phyloP scores from a whole-genome alignment of 441 rosid species.

The Bocquillonia castaneifolia region DNA sequence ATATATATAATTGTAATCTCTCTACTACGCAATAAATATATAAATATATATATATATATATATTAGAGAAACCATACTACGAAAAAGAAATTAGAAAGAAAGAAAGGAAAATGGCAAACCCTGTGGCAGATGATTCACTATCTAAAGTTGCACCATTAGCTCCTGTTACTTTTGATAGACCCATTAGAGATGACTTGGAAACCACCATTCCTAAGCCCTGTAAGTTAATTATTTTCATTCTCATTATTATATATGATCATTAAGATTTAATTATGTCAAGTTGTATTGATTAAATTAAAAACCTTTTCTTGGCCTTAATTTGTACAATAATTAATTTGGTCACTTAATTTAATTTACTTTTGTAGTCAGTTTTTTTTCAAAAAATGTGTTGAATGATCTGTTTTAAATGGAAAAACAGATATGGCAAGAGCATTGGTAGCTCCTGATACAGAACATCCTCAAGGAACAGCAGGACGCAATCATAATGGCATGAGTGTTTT shows the following conservation, averaged over 20 bases:
- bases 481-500: conserved; percentile 57
- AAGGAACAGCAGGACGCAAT: conserved; percentile 54
- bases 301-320: not conserved
- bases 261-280: too few species aligned
- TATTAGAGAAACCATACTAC: not conserved
- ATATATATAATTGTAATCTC: too few species aligned
- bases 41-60: not conserved
- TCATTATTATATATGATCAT: too few species aligned
- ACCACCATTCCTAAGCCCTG: conserved; percentile 64
- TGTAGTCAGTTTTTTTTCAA: too few species aligned
- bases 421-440: conserved; percentile 72
- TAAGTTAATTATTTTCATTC: conserved; percentile 20
- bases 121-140: conserved; percentile 43
- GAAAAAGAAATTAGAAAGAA: not conserved
- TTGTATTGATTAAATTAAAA: too few species aligned
- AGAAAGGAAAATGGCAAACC: conserved; percentile 16
- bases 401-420: conserved; percentile 33
- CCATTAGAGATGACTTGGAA: conserved; percentile 55
- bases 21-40: too few species aligned
- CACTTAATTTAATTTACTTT: not conserved
- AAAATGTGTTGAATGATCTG: too few species aligned
- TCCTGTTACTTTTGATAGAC: conserved; percentile 58
- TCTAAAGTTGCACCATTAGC: conserved; percentile 61
- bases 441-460: conserved; percentile 57
- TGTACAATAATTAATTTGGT: too few species aligned